Evolutionary conservation across 2,329 filamentous ascomycete genomes (phyloP).

Genomic region (Alternaria postmessia): DNA sequence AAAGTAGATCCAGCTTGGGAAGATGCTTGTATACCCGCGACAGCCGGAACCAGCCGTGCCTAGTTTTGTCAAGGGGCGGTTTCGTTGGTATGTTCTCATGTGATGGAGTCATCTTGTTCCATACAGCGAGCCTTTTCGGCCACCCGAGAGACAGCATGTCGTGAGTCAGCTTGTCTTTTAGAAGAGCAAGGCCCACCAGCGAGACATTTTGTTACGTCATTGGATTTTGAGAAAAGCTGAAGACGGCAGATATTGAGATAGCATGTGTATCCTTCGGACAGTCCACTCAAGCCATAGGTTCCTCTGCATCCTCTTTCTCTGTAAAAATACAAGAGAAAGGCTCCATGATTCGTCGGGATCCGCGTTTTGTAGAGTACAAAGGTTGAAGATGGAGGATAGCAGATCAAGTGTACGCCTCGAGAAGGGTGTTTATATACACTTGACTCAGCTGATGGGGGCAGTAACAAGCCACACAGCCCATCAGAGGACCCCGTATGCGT

Average conservation of each 20-base stretch:
- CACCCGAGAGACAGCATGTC: not conserved
- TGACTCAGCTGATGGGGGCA: accelerated
- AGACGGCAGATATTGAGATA: too few species aligned
- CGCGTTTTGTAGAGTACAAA: too few species aligned
- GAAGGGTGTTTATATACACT: not conserved
- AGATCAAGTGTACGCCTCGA: too few species aligned
- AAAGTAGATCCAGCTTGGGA: not conserved
- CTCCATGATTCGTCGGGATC: too few species aligned
- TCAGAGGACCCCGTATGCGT: accelerated
- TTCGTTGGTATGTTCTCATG: not conserved
- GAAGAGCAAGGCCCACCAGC: accelerated
- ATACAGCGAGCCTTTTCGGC: not conserved
- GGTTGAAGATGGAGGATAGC: too few species aligned
- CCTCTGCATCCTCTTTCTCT: accelerated
- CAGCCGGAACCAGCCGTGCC: not conserved
- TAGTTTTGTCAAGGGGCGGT: not conserved
- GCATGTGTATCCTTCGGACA: not conserved
- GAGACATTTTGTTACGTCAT: accelerated
- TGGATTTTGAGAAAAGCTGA: not conserved
- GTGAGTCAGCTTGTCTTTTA: too few species aligned
- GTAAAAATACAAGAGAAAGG: too few species aligned
- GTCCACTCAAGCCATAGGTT: not conserved
- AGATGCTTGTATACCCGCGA: not conserved
- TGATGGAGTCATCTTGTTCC: not conserved
- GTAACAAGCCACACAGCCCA: not conserved